Conservation (phyloP, 176 grass and related monocot species). For the Oropetium thomaeum region DNA sequence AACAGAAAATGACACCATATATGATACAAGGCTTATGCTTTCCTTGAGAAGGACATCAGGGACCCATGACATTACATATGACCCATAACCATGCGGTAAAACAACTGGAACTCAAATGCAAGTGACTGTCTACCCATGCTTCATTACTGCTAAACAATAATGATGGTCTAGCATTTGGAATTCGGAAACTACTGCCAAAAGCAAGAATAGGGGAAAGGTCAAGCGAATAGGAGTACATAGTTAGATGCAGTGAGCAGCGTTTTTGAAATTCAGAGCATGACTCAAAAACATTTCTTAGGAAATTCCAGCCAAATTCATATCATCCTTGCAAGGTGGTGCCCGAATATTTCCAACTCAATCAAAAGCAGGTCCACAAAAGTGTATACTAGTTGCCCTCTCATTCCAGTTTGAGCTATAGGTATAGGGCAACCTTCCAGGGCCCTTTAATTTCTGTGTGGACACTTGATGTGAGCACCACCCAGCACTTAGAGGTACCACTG, state of each 20-base stretch:
- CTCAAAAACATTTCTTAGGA: not conserved
- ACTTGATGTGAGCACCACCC: not conserved
- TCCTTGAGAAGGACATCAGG: not conserved
- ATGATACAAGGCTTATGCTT: not conserved
- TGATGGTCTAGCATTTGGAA: not conserved
- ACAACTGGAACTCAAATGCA: not conserved
- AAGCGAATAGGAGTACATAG: not conserved
- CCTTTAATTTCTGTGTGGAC: not conserved
- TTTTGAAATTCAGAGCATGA: not conserved
- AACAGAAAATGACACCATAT: not conserved
- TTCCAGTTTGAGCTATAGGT: not conserved
- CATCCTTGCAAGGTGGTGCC: not conserved
- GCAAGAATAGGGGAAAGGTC: not conserved
- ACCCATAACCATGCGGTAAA: not conserved
- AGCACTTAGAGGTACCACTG: not conserved
- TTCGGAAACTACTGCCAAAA: not conserved
- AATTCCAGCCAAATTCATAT: not conserved
- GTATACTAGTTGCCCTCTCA: not conserved
- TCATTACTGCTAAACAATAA: not conserved
- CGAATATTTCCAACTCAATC: not conserved
- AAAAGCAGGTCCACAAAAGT: not conserved
- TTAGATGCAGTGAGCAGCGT: not conserved
- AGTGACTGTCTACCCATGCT: not conserved
- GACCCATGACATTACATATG: not conserved
- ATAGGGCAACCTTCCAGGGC: not conserved